Percentiles rank a stretch among this genome's conserved stretches.
These are phyloP conservation scores for Microthlaspi erraticum DNA, from an alignment of 345 rosid genomes.

Conservation along the genomic window DNA sequence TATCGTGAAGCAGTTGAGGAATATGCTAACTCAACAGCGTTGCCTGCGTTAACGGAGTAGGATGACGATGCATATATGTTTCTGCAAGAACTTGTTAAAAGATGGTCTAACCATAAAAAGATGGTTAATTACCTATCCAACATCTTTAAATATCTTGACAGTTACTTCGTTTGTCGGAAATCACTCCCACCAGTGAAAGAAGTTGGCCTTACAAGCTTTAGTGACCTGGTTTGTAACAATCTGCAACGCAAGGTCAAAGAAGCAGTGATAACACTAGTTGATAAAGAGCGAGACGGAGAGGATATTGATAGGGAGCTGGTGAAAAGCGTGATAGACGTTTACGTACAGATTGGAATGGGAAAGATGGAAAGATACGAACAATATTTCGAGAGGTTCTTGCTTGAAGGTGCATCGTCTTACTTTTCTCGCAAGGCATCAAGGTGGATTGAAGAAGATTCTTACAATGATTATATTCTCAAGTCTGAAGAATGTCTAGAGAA, in stretches of 20 bases:
- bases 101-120: conserved; percentile 79
- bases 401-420: conserved; percentile 66
- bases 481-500: conserved; percentile 87
- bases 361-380: conserved; percentile 61
- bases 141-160: conserved; percentile 75
- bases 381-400: conserved; percentile 76
- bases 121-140: not conserved
- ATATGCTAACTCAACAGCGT: conserved; percentile 58
- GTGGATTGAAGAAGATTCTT: conserved; percentile 79
- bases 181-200: conserved; percentile 69
- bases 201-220: conserved; percentile 81
- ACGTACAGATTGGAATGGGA: conserved; percentile 84
- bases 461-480: conserved; percentile 84
- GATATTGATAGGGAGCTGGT: conserved; percentile 72
- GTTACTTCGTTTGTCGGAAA: conserved; percentile 65
- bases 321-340: conserved; percentile 76
- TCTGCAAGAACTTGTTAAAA: conserved; percentile 75
- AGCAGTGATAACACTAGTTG: conserved; percentile 70
- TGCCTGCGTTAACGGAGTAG: conserved; percentile 72
- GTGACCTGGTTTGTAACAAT: conserved; percentile 66
- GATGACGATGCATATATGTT: conserved; percentile 71
- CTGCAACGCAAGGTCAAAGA: conserved; percentile 59
- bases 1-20: conserved; percentile 67
- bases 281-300: conserved; percentile 85
- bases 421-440: conserved; percentile 83